Percentiles rank a stretch among this genome's conserved stretches.
These are phyloP conservation scores for Amoebophrya sp. DNA, from an alignment of 169 alveolate species.

Conservation along the genomic window DNA sequence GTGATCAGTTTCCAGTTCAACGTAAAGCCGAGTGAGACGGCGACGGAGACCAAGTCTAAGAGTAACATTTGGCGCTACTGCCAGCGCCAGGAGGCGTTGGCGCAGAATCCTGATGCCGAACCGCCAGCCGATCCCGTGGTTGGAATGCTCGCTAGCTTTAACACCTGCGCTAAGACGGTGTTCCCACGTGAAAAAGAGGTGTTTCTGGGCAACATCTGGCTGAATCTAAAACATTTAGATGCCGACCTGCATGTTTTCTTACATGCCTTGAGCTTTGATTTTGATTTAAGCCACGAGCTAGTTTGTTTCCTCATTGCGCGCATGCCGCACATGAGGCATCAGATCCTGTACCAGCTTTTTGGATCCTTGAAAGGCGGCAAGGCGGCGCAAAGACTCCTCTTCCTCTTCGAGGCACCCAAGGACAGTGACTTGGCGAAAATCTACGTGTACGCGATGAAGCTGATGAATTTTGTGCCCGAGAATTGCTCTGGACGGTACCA, in stretches of 20 bases:
- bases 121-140: background rate
- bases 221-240: background rate
- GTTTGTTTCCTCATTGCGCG: background rate
- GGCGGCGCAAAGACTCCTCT: background rate
- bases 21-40: background rate
- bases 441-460: background rate
- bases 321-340: background rate
- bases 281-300: background rate
- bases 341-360: background rate
- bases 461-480: background rate
- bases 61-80: background rate
- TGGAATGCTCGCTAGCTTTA: background rate
- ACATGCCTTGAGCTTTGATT: background rate
- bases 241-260: background rate
- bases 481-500: background rate
- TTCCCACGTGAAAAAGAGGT: background rate
- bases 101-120: background rate
- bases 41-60: background rate
- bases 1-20: background rate
- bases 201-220: background rate
- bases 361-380: background rate
- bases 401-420: background rate
- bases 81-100: background rate
- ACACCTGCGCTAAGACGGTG: background rate
- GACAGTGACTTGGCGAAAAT: background rate